Percentiles rank a stretch among this genome's conserved stretches.
Evolutionary conservation across 75 land plant species (phyloP).

Genomic region (Chamaecyparis obtusa): DNA sequence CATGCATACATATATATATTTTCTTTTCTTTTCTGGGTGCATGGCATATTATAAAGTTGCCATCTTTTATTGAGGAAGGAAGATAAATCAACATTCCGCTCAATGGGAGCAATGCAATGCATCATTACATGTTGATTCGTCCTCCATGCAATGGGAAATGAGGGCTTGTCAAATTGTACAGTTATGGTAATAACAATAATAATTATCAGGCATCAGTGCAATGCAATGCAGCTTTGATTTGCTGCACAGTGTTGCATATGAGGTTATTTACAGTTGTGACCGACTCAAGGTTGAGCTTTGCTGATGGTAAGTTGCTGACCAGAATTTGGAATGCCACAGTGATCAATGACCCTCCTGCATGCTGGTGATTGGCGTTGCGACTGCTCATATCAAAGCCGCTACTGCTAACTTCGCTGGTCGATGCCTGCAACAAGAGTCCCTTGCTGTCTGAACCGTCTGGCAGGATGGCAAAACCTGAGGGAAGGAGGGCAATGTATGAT

Average conservation of each 20-base stretch:
- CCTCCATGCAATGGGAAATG: background rate
- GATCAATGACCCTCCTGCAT: constrained; percentile 45
- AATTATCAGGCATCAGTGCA: constrained; percentile 9
- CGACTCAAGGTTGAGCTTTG: constrained; percentile 48
- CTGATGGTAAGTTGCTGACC: constrained; percentile 52
- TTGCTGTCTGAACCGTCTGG: constrained; percentile 29
- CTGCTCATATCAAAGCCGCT: constrained; percentile 2
- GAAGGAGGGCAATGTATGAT: constrained; percentile 70
- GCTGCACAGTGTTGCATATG: constrained; percentile 50
- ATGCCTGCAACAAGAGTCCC: background rate
- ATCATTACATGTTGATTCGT: background rate
- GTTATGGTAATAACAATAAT: background rate
- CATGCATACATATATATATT: too few species aligned
- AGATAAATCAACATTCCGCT: constrained; percentile 13
- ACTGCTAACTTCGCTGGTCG: background rate
- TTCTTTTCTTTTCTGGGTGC: background rate
- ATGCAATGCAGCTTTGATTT: constrained; percentile 47
- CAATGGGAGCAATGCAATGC: constrained; percentile 4
- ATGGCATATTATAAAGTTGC: background rate
- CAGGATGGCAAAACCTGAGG: constrained; percentile 62
- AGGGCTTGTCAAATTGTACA: background rate
- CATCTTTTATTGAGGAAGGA: constrained; percentile 10
- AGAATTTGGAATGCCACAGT: constrained; percentile 69
- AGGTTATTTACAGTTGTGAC: constrained; percentile 57
- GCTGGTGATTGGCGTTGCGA: background rate